A percentile compares a stretch with the other conserved stretches of the same genome.
Evolutionary conservation across 805 yeast species (phyloP).

Genomic region (Isabelozyma pseudorhagii): DNA sequence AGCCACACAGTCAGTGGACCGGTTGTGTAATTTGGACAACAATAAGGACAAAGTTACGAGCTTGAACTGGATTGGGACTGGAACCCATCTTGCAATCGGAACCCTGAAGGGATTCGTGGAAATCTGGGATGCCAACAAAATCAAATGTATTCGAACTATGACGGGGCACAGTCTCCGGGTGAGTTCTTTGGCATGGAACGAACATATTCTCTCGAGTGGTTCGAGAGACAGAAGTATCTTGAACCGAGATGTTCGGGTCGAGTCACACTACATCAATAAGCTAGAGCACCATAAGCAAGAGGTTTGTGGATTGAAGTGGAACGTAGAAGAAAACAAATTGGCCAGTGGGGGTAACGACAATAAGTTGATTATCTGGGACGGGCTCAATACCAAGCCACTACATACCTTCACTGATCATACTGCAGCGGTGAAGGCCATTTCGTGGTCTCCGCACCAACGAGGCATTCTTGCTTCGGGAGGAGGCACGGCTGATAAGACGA

Average conservation of each 20-base stretch:
- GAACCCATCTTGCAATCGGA: conserved; percentile 93
- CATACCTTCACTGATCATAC: conserved; percentile 76
- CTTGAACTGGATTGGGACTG: conserved; percentile 89
- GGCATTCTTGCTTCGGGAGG: conserved; percentile 95
- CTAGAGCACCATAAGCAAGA: conserved; percentile 84
- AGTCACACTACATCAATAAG: conserved; percentile 73
- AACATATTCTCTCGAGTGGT: conserved; percentile 83
- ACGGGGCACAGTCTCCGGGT: conserved; percentile 86
- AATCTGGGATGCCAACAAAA: conserved; percentile 87
- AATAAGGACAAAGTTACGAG: conserved; percentile 74
- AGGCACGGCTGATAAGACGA: conserved; percentile 89
- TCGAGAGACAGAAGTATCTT: conserved; percentile 79
- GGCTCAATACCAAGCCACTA: conserved; percentile 63
- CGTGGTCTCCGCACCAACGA: conserved; percentile 97
- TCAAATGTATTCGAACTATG: conserved; percentile 84
- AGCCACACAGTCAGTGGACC: conserved; percentile 73
- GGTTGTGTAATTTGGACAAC: conserved; percentile 67
- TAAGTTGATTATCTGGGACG: conserved; percentile 84
- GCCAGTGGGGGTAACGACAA: conserved; percentile 98
- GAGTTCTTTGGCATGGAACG: conserved; percentile 91
- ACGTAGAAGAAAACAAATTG: conserved; percentile 80
- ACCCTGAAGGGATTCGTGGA: conserved; percentile 84
- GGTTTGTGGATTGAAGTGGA: conserved; percentile 96
- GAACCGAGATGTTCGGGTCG: conserved; percentile 87
- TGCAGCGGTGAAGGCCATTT: conserved; percentile 95